These are phyloP conservation scores for Amylostereum chailletii DNA, from an alignment of 1,284 basidiomycete species.

Conservation along the genomic window DNA sequence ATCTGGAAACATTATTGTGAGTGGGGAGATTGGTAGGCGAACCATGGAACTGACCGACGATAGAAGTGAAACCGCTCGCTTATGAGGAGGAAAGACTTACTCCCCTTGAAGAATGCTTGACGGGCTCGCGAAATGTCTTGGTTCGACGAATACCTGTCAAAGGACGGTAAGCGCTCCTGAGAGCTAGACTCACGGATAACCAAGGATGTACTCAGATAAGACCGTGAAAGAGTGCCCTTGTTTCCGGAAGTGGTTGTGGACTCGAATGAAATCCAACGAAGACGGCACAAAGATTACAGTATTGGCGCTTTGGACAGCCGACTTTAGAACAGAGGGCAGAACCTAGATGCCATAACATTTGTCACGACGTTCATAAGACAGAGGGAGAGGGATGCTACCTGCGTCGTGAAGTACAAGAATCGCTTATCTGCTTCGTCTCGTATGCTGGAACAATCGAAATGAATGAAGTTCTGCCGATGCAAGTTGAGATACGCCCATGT, in stretches of 20 bases:
- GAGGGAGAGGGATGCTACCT: constrained; percentile 28
- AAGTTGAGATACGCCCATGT: not conserved
- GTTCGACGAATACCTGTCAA: constrained; percentile 77
- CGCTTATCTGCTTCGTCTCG: constrained; percentile 83
- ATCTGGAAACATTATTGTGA: constrained; percentile 35
- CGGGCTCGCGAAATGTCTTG: constrained; percentile 91
- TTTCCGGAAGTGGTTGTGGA: constrained; percentile 83
- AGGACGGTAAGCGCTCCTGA: too few relatives aligned
- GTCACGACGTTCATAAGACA: not conserved
- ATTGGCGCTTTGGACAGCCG: constrained; percentile 85
- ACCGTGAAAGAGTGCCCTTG: constrained; percentile 67
- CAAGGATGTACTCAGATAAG: constrained; percentile 77
- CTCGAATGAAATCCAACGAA: constrained; percentile 93
- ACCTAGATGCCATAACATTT: constrained; percentile 34
- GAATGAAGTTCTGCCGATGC: constrained; percentile 50
- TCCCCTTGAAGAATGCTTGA: constrained; percentile 87
- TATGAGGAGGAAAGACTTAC: constrained; percentile 81
- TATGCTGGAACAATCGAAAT: constrained; percentile 67
- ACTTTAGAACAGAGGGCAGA: constrained; percentile 76
- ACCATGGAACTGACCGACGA: constrained; percentile 48
- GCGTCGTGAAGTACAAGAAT: constrained; percentile 80
- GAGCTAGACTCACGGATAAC: not conserved
- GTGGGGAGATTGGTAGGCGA: constrained; percentile 5
- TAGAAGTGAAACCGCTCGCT: constrained; percentile 99
- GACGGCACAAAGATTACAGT: constrained; percentile 89